Evolutionary conservation across 345 rosid species (phyloP), one percentile per base, ranked within the genome.

Genomic region (Microthlaspi erraticum): DNA sequence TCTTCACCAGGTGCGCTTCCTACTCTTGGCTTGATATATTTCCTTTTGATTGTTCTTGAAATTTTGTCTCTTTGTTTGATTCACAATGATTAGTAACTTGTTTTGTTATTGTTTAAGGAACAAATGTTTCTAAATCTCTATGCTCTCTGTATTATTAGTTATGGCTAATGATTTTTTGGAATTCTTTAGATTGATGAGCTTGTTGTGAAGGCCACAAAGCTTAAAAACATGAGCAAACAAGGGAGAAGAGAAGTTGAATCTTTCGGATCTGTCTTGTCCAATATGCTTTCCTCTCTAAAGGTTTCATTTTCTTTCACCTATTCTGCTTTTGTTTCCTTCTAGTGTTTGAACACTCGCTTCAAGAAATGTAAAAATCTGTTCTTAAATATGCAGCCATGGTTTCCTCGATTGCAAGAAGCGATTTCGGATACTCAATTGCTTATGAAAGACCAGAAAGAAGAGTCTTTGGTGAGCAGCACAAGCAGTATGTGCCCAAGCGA

Each of bases 111-210:
- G 4, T 31, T 49, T 11, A 26, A 43, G 23, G 48, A 39, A 48
- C 18, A 10, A 11, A 50, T 42, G 17, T 60, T 33, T 39, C 19
- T 34, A 23, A 10, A 6, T 23, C 23, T 19, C 6, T 37, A 34
- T 33, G 5, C 43, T 36, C 29, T 50, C 12, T 45, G 73, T 39
- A 10, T 32, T 20, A 39, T 49, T 16, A 60, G 13, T 68, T 43
- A 59, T 14, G 38, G 14, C 6, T 57, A 56, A 17, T 46, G 54
- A 2, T 2, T 64, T 65, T 50, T 43, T 43, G 48, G 32, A 16
- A 13, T 73, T 42, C 43, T 78, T 46, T 78, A 94, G 99, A 83
- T 94, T 59, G 97, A 94, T 82, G 89, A 88, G 68, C 86, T 94
- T 43, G 87, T 91, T 81, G 89, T 73, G 13, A 79, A 83, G 84